Base-by-base conservation (phyloP, 2,329 filamentous ascomycete species). In the Chrysoporthe puriensis region DNA sequence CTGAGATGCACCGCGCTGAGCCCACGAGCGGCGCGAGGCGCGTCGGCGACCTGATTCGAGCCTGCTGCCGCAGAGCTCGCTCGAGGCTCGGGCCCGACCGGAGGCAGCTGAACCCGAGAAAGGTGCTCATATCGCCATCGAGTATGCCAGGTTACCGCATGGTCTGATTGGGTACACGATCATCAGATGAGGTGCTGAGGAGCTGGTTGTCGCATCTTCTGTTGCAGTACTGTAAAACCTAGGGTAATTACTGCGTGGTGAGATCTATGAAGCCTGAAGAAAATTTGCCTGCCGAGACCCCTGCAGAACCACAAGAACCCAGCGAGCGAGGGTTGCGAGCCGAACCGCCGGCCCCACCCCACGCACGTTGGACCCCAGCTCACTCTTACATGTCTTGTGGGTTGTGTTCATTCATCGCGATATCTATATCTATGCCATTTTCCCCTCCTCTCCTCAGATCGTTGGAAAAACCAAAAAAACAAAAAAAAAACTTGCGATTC, bases 81-180 rank as follows among this genome's bases (percentile, higher is more conserved):
- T 40, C 46, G 71, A 63, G 69, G 66, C 67, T 73, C 72, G 68
- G 70, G 70, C 71, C 68, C 66, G 74, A 71, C 64, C 75, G 73
- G 40, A 76, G 73, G 71, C 72, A 72, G 68, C 71, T 71, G 67
- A 74, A 70, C 70, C 75, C 73, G 48, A 76, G 67, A 58, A 71
- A 69, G 58, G 69, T 68, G 70, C 67, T 75, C 74, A 76, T 76
- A 67, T 71, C 72, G 64, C 71, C 66, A 59, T 60, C 46, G 36
- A 32, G 70, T 67, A 26, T 70, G 72, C 69, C 67, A 70, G 63
- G 36, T 65, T 63, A 70, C 71, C 69, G 71, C 72, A 71, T 73
- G 70, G 64, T 64, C 66, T 71, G 68, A 64, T 57, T 18, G 16
- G 16, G 32, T 16, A n/a, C 36, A 52, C 21, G 36, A 6, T 40